Evolutionary conservation across 257 asterid species (phyloP).

Genomic region (Misopates orontium): DNA sequence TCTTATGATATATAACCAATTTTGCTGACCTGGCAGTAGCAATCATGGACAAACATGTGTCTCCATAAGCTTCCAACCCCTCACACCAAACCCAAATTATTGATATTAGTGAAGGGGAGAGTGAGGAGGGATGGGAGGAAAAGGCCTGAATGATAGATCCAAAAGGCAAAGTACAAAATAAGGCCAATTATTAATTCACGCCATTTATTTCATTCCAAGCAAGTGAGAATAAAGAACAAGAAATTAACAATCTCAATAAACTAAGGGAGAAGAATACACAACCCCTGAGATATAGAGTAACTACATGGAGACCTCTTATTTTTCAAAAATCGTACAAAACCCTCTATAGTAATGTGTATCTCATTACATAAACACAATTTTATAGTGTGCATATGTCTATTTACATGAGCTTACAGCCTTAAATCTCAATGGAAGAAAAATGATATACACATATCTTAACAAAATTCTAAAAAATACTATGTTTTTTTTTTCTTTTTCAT

Average conservation of each 20-base stretch:
- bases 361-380: too few relatives aligned
- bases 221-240: slow-evolving; percentile 20
- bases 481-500: too few relatives aligned
- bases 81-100: slow-evolving; percentile 46
- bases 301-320: too few relatives aligned
- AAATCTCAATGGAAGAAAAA: too few relatives aligned
- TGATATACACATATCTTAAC: too few relatives aligned
- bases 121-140: slow-evolving; percentile 27
- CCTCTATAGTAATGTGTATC: too few relatives aligned
- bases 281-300: too few relatives aligned
- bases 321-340: too few relatives aligned
- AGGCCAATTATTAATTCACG: slow-evolving; percentile 51
- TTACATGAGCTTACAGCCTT: too few relatives aligned
- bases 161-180: slow-evolving; percentile 62
- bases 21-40: slow-evolving; percentile 46
- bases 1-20: slow-evolving; percentile 9
- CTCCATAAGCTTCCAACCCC: slow-evolving; percentile 50
- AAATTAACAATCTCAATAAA: slow-evolving; percentile 9
- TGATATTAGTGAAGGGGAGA: slow-evolving; percentile 32
- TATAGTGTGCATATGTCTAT: too few relatives aligned
- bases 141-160: slow-evolving; percentile 56
- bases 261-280: slow-evolving; percentile 6
- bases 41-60: slow-evolving; percentile 67
- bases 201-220: slow-evolving; percentile 45
- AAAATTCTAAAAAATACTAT: too few relatives aligned